Conservation (phyloP, 2,329 filamentous ascomycete species). For the Aspergillus intermedius region DNA sequence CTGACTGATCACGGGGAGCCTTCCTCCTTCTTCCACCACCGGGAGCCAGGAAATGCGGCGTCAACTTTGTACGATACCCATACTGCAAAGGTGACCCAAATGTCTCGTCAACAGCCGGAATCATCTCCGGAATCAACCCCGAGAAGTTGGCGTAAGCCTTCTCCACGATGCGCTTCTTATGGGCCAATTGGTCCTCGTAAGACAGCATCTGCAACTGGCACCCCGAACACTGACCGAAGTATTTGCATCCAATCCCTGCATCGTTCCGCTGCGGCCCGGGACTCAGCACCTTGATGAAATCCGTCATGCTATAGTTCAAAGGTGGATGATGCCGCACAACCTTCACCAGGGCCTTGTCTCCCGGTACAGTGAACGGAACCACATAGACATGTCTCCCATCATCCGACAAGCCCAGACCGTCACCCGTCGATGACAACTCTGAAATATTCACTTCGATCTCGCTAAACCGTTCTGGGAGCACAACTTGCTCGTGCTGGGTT, state of each 20-base stretch:
- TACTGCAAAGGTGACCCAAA: slow-evolving; percentile 87
- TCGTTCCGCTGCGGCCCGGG: slow-evolving; percentile 73
- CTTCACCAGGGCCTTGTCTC: slow-evolving; percentile 72
- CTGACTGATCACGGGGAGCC: slow-evolving; percentile 42
- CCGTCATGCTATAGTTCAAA: slow-evolving; percentile 66
- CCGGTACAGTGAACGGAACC: slow-evolving; percentile 81
- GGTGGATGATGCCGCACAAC: slow-evolving; percentile 64
- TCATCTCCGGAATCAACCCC: slow-evolving; percentile 63
- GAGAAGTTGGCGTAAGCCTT: slow-evolving; percentile 92
- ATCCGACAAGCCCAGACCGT: slow-evolving; percentile 71
- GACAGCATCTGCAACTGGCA: slow-evolving; percentile 98
- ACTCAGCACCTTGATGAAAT: slow-evolving; percentile 70
- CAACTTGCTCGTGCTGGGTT: slow-evolving; percentile 12
- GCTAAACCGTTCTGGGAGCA: slow-evolving; percentile 59
- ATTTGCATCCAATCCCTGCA: slow-evolving; percentile 68
- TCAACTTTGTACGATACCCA: slow-evolving; percentile 92
- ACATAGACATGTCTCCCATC: slow-evolving; percentile 68
- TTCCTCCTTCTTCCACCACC: slow-evolving; percentile 47
- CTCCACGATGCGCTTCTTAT: slow-evolving; percentile 81
- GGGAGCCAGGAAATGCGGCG: slow-evolving; percentile 87
- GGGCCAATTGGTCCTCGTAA: slow-evolving; percentile 74
- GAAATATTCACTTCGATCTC: slow-evolving; percentile 78
- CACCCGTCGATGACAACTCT: slow-evolving; percentile 82
- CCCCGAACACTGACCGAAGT: slow-evolving; percentile 81
- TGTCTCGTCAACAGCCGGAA: slow-evolving; percentile 74